A percentile compares a stretch with the other conserved stretches of the same genome.
Conservation (phyloP, 768 basidiomycete species). For the Naganishia onofrii region DNA sequence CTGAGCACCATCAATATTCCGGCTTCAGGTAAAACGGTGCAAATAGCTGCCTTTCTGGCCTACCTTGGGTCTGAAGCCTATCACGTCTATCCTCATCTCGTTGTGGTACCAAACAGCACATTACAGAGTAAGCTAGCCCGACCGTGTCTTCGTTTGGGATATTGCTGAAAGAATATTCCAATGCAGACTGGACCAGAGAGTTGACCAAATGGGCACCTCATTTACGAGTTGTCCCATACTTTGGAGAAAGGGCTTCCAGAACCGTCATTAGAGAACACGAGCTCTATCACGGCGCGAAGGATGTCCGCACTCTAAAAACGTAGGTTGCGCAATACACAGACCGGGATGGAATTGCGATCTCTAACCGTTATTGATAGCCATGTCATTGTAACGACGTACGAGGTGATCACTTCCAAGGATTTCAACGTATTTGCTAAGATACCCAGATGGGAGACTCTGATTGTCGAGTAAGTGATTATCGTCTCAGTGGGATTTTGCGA, state of each 20-base stretch:
- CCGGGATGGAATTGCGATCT: no score
- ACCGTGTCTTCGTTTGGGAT: background rate
- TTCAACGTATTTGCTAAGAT: conserved; percentile 68
- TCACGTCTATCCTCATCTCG: conserved; percentile 71
- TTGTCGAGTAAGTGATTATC: conserved; percentile 62
- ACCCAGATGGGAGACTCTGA: conserved; percentile 88
- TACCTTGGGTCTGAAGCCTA: conserved; percentile 59
- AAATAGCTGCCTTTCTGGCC: conserved; percentile 80
- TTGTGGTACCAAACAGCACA: conserved; percentile 81
- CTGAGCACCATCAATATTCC: background rate
- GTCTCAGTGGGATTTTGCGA: no score
- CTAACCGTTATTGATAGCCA: conserved; percentile 65
- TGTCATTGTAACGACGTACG: conserved; percentile 89
- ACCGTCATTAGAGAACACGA: conserved; percentile 80
- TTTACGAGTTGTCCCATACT: conserved; percentile 63
- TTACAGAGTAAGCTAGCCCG: conserved; percentile 7
- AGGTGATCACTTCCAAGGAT: conserved; percentile 72
- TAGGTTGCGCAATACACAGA: conserved; percentile 30
- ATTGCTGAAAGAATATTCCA: background rate
- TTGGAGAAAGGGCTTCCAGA: conserved; percentile 79
- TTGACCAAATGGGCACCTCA: conserved; percentile 70
- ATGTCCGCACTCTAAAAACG: conserved; percentile 50
- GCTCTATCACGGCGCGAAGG: conserved; percentile 60
- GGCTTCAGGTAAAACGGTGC: conserved; percentile 58
- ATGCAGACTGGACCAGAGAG: conserved; percentile 76